Evolutionary conservation across 495 filamentous ascomycete genomes (phyloP), one percentile per base, ranked within the genome.

Genomic region (Amphirosellinia nigrospora): DNA sequence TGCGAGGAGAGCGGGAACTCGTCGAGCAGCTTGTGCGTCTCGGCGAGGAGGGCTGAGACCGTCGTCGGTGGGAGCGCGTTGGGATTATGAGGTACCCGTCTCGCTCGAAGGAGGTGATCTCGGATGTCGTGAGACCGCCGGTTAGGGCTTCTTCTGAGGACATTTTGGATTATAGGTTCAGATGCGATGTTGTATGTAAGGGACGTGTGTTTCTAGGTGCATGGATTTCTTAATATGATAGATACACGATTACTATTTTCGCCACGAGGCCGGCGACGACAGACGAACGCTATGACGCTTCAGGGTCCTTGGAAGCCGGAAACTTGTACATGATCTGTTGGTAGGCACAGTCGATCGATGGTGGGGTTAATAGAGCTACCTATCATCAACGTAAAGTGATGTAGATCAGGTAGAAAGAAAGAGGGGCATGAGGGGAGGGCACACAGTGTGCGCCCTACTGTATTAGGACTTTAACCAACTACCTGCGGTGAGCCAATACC

Each of bases 81-180:
- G 93, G 94, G 77, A 99, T 87, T 73, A 99, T 85, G 61, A 97
- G 89, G 82, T 96, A 99, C 80, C 96, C 96, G 80, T 98, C 91
- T 43, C 87, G 80, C 62, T 91, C 72, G 86, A 94, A 99, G 72
- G 82, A 84, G 21, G 83, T 74, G 23, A 97, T 82, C 77, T 99
- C 94, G 32, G 85, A 80, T 23, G 87, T 78, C 19, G 91, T 92
- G 50, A 99, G 91, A 0, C 66, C 66, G 68, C 89, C 89, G n/a
- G 73, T 53, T 10, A 53, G 41, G 41, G 71, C 58, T 26, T 69
- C 21, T 64, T 36, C n/a, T 1, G 73, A 66, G 39, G 69, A 58
- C 73, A 75, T 77, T 9, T 23, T 65, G 59, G 6, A n/a, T 56
- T 50, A 15, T 56, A 26, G 16, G 13, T 53, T 53, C 15, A 41